These are phyloP conservation scores for Kurtzmaniella quercitrusa DNA, from an alignment of 1,139 yeast genomes.

Conservation along the genomic window DNA sequence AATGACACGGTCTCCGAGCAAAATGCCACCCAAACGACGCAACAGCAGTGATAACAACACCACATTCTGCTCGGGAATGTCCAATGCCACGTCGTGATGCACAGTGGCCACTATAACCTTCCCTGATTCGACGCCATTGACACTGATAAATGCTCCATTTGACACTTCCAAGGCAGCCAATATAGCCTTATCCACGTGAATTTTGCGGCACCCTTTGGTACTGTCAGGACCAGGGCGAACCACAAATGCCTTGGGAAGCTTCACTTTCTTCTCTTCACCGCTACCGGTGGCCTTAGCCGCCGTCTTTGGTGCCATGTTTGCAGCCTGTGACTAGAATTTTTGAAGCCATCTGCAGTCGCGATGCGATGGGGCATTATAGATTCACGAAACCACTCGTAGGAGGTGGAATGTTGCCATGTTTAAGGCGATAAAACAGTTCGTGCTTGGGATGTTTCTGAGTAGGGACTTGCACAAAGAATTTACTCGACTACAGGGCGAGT, in stretches of 20 bases:
- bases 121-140: constrained; percentile 44
- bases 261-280: constrained; percentile 34
- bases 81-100: constrained; percentile 30
- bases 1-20: constrained; percentile 70
- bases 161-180: constrained; percentile 50
- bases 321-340: background rate
- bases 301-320: background rate
- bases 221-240: constrained; percentile 49
- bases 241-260: constrained; percentile 47
- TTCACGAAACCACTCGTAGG: background rate
- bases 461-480: constrained; percentile 12
- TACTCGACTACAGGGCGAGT: background rate
- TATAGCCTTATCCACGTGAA: constrained; percentile 48
- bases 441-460: constrained; percentile 14
- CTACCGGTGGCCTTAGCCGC: constrained; percentile 10
- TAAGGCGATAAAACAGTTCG: background rate
- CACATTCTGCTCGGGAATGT: constrained; percentile 41
- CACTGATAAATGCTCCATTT: constrained; percentile 50
- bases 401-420: background rate
- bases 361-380: background rate
- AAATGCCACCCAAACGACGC: constrained; percentile 51
- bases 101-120: constrained; percentile 46
- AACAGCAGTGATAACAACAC: constrained; percentile 46
- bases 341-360: background rate
- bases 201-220: constrained; percentile 33